phyloP scores from a whole-genome alignment of 2,329 filamentous ascomycete genomes.

The Cytospora paraplurivora region DNA sequence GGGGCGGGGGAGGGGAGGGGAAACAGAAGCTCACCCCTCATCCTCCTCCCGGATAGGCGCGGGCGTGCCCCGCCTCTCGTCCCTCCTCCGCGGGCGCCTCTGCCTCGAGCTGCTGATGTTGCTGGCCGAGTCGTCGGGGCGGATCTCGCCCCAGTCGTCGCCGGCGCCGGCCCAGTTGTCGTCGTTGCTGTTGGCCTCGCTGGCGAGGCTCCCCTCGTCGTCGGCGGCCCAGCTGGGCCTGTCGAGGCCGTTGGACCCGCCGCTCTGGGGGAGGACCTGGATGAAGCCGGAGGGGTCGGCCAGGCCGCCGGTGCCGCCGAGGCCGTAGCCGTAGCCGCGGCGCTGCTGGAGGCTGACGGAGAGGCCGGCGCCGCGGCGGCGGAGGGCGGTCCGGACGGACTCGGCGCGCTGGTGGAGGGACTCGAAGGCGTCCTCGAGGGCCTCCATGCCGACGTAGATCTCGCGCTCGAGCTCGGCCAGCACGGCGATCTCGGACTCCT shows the following conservation, averaged over 20 bases:
- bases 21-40: conserved; percentile 44
- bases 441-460: conserved; percentile 93
- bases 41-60: conserved; percentile 71
- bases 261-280: conserved; percentile 57
- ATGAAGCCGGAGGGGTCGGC: conserved; percentile 43
- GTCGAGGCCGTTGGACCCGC: conserved; percentile 47
- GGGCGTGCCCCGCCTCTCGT: conserved; percentile 66
- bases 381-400: conserved; percentile 73
- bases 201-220: conserved; percentile 47
- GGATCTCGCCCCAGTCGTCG: conserved; percentile 59
- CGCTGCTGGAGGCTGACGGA: conserved; percentile 64
- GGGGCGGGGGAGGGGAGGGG: too few species aligned
- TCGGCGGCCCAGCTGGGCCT: conserved; percentile 46
- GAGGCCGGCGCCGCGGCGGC: conserved; percentile 80
- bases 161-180: conserved; percentile 51
- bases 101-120: conserved; percentile 75
- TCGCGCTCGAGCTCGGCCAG: conserved; percentile 90
- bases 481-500: conserved; percentile 89
- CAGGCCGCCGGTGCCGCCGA: conserved; percentile 12
- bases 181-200: conserved; percentile 46
- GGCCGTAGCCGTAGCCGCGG: conserved; percentile 37
- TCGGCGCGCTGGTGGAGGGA: conserved; percentile 85
- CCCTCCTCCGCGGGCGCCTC: conserved; percentile 66
- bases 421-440: conserved; percentile 91
- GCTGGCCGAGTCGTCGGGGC: conserved; percentile 78